These are phyloP conservation scores for Phytophthora citricola DNA, from an alignment of 352 stramenopile genomes.

Conservation along the genomic window DNA sequence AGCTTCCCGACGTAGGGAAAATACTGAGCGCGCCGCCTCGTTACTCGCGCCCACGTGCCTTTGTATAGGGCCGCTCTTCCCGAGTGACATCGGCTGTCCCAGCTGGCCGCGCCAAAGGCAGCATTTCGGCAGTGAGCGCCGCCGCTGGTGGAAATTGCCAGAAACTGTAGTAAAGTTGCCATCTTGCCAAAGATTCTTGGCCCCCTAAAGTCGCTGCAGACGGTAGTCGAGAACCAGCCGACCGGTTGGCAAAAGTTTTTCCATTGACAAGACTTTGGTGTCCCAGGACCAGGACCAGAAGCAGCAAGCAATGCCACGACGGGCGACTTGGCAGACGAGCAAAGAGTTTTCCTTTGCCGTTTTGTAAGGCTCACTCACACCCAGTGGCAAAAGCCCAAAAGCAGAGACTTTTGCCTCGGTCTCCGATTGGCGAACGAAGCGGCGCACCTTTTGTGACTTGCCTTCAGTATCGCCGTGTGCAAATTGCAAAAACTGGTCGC, in stretches of 20 bases:
- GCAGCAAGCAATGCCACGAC: slow-evolving; percentile 25
- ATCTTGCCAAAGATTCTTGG: neutral
- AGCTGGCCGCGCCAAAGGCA: slow-evolving; percentile 27
- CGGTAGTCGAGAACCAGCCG: slow-evolving; percentile 19
- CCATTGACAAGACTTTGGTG: slow-evolving; percentile 5
- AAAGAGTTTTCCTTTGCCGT: neutral
- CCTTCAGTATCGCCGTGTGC: slow-evolving; percentile 8
- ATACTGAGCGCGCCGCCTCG: slow-evolving; percentile 26
- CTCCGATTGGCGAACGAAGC: slow-evolving; percentile 12
- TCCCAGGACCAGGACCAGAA: slow-evolving; percentile 37
- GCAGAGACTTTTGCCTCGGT: slow-evolving; percentile 12
- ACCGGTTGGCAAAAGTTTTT: neutral
- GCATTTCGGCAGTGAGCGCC: slow-evolving; percentile 12
- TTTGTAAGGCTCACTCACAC: slow-evolving; percentile 4
- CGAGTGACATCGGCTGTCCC: slow-evolving; percentile 36
- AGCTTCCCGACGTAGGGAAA: slow-evolving; percentile 33
- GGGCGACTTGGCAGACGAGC: slow-evolving; percentile 20
- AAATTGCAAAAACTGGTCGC: slow-evolving; percentile 14
- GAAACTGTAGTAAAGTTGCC: slow-evolving; percentile 4
- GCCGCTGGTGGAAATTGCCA: neutral
- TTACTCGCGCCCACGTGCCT: slow-evolving; percentile 43
- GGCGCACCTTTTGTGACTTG: slow-evolving; percentile 5
- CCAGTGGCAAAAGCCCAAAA: slow-evolving; percentile 11
- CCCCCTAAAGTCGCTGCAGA: slow-evolving; percentile 5
- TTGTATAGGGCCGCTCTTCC: slow-evolving; percentile 33